Base-by-base conservation (phyloP, 352 stramenopile genomes). In the Pythium guiyangense region DNA sequence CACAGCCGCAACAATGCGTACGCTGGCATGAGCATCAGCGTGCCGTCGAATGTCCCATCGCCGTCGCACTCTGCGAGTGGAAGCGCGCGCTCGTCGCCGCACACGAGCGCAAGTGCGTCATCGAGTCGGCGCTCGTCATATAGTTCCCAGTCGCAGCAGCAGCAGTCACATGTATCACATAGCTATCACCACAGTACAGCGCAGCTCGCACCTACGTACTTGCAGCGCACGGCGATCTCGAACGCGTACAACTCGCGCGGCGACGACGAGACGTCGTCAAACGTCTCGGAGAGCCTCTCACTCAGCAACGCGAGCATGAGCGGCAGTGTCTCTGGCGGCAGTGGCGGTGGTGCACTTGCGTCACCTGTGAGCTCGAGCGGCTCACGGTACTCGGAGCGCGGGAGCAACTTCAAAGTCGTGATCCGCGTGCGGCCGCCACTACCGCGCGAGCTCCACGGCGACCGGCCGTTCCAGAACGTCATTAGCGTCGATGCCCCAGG, bases 401-500 rank as follows among this genome's bases (percentile, higher is more conserved):
- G 81, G 2, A 86, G 76, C 56, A 96, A 96, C 67, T 96, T 96
- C 63, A 96, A 96, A 53, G 91, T 98, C 46, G 91, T 97, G n/a
- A 95, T 98, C 57, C 82, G 91, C 47, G 87, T 97, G 26, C 84
- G 91, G 1, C 91, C 91, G 1, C 90, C 90, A 2, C 62, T 97
- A 20, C 85, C 86, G 1, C 70, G 91, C 29, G 91, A 97, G 61
- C 71, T 97, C 1, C 79, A 96, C 47, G 84, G 85, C 2, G 86
- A 97, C 43, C 74, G 78, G 0, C 86, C 85, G 18, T 97, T 97
- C 63, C 84, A 95, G 62, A 97, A 97, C 62, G 83, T 96, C 18
- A 92, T 97, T 37, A 76, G 76, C 34, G 88, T 97, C 44, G 86
- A 97, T 56, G 66, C 74, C 6, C 71, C 83, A 5, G 88, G 89